These are phyloP conservation scores for Nicotiana otophora DNA, from an alignment of 257 asterid species.

Conservation along the genomic window DNA sequence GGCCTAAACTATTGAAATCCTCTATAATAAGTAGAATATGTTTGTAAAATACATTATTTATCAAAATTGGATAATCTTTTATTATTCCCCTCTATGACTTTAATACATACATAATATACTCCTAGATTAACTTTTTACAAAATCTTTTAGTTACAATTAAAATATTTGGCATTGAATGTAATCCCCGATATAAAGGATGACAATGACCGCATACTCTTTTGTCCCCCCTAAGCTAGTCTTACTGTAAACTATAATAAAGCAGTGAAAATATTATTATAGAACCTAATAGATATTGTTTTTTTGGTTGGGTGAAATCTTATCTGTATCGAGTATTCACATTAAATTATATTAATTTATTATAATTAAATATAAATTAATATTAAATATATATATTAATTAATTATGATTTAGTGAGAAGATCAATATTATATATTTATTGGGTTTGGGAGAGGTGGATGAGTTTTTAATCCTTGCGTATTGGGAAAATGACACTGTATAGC, in stretches of 20 bases:
- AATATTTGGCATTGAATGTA: not conserved
- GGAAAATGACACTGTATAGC: too few species aligned
- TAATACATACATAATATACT: not conserved
- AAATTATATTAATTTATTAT: too few species aligned
- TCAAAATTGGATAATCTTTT: not conserved
- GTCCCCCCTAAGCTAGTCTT: not conserved
- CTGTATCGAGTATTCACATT: too few species aligned
- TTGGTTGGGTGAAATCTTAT: too few species aligned
- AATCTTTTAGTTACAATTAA: not conserved
- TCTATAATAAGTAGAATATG: not conserved
- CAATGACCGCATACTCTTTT: not conserved
- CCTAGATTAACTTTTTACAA: not conserved
- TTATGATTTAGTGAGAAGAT: too few species aligned
- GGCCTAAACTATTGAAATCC: too few species aligned
- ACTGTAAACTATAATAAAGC: not conserved
- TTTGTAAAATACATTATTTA: not conserved
- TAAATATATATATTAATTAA: too few species aligned
- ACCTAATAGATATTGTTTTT: not conserved
- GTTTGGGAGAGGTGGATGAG: not conserved
- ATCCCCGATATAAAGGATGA: conserved; percentile 7
- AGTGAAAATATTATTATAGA: not conserved
- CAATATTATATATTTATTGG: too few species aligned
- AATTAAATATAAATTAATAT: too few species aligned
- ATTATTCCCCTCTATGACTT: not conserved
- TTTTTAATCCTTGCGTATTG: not conserved